Conservation (phyloP, 768 basidiomycete genomes). For the Dacryopinax primogenitus region DNA sequence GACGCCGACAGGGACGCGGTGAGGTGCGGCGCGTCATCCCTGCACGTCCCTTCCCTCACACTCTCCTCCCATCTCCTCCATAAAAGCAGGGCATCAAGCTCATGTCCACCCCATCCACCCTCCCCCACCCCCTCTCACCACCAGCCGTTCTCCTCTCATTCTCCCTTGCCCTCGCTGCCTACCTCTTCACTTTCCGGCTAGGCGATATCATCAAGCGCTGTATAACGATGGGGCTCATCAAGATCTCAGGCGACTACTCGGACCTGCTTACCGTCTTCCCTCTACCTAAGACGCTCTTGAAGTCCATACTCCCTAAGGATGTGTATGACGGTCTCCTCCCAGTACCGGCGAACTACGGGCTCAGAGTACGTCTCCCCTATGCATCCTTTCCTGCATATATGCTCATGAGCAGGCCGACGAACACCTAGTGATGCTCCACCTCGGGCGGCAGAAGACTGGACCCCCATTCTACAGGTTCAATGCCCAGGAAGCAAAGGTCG, state of each 20-base stretch:
- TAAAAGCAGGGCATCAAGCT: neutral
- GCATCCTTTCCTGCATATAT: neutral
- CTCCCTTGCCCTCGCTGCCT: neutral
- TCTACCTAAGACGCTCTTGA: neutral
- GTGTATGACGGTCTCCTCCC: neutral
- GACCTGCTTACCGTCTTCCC: neutral
- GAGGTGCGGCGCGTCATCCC: too few species aligned
- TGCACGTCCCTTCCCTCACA: neutral
- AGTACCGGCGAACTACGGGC: neutral
- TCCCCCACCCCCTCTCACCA: neutral
- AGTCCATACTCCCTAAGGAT: neutral
- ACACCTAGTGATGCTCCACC: neutral
- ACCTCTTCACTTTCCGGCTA: neutral
- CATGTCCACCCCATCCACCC: neutral
- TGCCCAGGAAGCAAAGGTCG: neutral
- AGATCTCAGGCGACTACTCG: neutral
- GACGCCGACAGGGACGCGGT: too few species aligned
- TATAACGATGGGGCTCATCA: neutral
- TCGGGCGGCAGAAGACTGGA: neutral
- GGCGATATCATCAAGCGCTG: neutral
- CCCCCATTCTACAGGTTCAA: neutral
- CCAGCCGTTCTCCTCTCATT: neutral
- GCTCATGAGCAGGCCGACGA: neutral
- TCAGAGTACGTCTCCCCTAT: neutral
- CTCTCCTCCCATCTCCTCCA: neutral